A percentile compares a stretch with the other conserved stretches of the same genome.
Evolutionary conservation across 2,329 filamentous ascomycete genomes (phyloP).

Genomic region (Venturia nashicola): DNA sequence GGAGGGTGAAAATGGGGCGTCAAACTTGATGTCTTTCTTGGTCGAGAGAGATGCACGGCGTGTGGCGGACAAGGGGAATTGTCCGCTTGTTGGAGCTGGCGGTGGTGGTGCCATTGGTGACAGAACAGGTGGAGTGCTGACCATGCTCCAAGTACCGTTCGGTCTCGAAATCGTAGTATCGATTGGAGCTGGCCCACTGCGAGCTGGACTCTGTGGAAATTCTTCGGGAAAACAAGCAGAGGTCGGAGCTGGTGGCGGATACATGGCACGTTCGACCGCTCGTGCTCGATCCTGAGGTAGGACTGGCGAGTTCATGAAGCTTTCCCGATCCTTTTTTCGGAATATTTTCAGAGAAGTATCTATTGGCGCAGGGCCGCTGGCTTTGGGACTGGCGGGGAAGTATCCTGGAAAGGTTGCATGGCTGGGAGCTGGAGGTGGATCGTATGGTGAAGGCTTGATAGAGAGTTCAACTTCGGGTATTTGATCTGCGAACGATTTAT

Average conservation of each 20-base stretch:
- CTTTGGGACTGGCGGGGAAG: not conserved
- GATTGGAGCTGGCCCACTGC: not conserved
- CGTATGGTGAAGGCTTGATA: not conserved
- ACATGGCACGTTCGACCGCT: not conserved
- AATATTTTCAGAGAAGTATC: not conserved
- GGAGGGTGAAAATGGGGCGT: not conserved
- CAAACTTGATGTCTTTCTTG: not conserved
- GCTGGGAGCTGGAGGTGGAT: constrained; percentile 1
- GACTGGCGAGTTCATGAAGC: not conserved
- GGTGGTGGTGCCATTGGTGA: not conserved
- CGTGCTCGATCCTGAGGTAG: not conserved
- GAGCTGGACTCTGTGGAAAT: not conserved
- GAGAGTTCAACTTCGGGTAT: not conserved
- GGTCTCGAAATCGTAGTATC: not conserved
- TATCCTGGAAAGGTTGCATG: not conserved
- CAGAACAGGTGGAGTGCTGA: not conserved
- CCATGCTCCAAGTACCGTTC: not conserved
- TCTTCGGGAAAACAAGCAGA: not conserved
- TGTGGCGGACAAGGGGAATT: not conserved
- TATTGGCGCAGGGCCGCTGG: not conserved
- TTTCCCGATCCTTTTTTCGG: not conserved
- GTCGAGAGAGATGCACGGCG: not conserved
- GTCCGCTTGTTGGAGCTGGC: not conserved
- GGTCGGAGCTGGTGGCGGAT: not conserved
- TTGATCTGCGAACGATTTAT: not conserved